These are phyloP conservation scores for Nannochloropsis gaditana DNA, from an alignment of 108 stramenopile genomes.

Conservation along the genomic window DNA sequence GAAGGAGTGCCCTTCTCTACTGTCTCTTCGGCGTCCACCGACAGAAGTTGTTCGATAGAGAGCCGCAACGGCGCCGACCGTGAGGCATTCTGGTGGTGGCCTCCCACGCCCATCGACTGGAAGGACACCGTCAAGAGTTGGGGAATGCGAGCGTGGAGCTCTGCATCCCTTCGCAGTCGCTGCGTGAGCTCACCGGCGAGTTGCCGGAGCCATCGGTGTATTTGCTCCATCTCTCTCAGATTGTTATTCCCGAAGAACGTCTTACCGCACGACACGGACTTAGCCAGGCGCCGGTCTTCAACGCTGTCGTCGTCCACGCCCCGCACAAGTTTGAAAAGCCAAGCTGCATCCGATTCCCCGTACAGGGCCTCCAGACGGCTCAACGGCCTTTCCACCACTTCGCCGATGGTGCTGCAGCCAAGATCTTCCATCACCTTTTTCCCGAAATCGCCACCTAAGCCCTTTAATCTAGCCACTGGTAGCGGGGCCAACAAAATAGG, in stretches of 20 bases:
- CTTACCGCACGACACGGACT: not conserved
- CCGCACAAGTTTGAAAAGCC: not conserved
- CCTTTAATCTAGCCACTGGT: constrained; percentile 39
- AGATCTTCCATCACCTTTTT: constrained; percentile 38
- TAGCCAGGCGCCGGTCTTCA: not conserved
- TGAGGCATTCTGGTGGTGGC: not conserved
- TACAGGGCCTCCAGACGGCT: not conserved
- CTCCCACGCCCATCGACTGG: not conserved
- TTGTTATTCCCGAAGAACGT: not conserved
- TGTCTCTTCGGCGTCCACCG: not conserved
- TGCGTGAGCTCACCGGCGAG: not conserved
- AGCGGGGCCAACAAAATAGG: constrained; percentile 26
- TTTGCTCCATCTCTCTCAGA: not conserved
- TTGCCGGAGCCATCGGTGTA: not conserved
- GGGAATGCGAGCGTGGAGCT: not conserved
- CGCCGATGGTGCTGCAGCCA: constrained; percentile 40
- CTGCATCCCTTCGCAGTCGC: not conserved
- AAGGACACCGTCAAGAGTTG: not conserved
- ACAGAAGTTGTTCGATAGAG: not conserved
- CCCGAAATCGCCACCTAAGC: constrained; percentile 53
- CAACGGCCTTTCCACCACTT: constrained; percentile 18
- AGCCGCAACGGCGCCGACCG: not conserved
- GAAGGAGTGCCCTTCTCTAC: not conserved
- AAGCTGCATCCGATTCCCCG: not conserved
- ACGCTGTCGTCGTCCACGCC: not conserved